Evolutionary conservation across 805 yeast genomes (phyloP), one percentile per base, ranked within the genome.

Genomic region (Ogataea degrootiae): DNA sequence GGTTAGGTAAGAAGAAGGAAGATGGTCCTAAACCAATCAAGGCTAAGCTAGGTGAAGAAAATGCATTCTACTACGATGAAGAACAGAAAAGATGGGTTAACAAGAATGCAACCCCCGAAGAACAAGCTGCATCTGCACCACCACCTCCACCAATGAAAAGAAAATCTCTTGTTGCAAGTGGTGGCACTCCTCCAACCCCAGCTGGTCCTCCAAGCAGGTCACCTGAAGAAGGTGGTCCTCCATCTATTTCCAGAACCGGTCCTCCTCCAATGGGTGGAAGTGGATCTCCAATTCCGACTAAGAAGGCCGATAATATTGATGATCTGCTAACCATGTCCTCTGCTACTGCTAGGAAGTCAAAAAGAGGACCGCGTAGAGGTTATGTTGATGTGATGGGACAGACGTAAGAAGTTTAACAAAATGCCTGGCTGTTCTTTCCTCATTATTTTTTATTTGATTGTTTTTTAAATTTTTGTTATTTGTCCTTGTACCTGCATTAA

Each of bases 1-100:
- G 96, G 87, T 67, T 85, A 49, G 72, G 77, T 47, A 75, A 73
- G 40, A 73, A 70, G 52, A 66, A 67, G 42, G 76, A 79, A 29
- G 87, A 60, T 34, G 53, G 80, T 44, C 88, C 87, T 37, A 87
- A 87, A 60, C 86, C 90, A 0, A 76, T 83, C 51, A 79, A 80
- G 53, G 98, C 97, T 35, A 89, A 94, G 55, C 69, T 94, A 45
- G 99, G 98, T 12, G 87, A 85, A 48, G 76, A 81, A 49, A 85
- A 75, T 60, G 71, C 78, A 16, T 85, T 94, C 61, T 77, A 79
- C 59, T 94, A 81, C 63, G 96, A 91, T 68, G 92, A 87, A 57
- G 80, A 85, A 49, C 75, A 85, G 60, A 83, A 85, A 62, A 77
- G 96, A 59, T 94, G 97, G 97, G 80, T 94, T 44, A 83, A 88